phyloP scores from a whole-genome alignment of 208 protist species.

The Acanthamoeba sp. region DNA sequence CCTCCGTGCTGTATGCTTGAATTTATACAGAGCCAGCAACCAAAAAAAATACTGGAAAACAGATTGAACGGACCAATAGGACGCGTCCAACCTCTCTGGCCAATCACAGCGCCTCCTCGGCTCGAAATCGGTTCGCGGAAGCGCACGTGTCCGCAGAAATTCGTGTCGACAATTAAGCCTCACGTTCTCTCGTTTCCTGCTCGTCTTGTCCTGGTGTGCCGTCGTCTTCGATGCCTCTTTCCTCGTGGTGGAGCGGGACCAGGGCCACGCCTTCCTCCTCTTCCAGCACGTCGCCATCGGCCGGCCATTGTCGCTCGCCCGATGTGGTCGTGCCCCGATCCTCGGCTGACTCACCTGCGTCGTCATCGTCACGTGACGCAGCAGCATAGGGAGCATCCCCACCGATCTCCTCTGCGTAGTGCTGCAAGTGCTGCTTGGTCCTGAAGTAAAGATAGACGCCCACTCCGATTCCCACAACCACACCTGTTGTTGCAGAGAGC shows the following conservation, averaged over 20 bases:
- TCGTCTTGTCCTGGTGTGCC: background rate
- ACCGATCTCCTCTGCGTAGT: background rate
- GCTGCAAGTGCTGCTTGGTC: constrained; percentile 28
- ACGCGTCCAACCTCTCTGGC: background rate
- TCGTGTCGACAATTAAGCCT: background rate
- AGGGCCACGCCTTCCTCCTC: too few relatives aligned
- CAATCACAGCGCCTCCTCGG: background rate
- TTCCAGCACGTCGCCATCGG: too few relatives aligned
- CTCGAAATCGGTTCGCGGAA: background rate
- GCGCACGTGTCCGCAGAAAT: too few relatives aligned
- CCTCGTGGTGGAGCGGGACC: too few relatives aligned
- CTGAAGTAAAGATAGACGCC: constrained; percentile 56
- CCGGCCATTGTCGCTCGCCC: too few relatives aligned
- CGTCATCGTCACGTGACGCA: background rate
- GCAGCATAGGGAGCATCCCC: background rate
- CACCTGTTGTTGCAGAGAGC: background rate
- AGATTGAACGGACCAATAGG: background rate
- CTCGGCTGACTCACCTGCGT: background rate
- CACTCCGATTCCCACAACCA: background rate
- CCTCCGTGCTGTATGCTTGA: too few relatives aligned
- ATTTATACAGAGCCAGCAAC: too few relatives aligned
- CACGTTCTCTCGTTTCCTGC: background rate
- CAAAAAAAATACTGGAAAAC: background rate
- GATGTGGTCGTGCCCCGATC: too few relatives aligned
- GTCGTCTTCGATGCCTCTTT: too few relatives aligned